A percentile compares a stretch with the other conserved stretches of the same genome.
phyloP scores from a whole-genome alignment of 805 yeast species.

The Lipomyces sp. region DNA sequence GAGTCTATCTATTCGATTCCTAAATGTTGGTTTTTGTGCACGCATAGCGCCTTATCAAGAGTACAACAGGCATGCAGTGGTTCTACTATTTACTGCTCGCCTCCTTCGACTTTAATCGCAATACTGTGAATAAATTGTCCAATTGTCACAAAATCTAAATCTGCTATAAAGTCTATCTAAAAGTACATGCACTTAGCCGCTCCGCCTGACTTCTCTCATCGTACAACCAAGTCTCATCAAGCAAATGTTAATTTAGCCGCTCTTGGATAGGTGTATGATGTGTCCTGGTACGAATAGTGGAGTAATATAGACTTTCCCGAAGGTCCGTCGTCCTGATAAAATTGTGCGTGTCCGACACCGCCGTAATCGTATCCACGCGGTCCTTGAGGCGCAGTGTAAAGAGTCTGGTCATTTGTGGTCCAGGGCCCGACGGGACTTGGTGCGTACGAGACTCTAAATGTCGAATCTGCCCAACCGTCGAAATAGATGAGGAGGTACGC shows the following conservation, averaged over 20 bases:
- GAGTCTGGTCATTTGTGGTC: conserved; percentile 15
- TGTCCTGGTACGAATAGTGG: conserved; percentile 29
- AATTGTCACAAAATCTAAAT: too few relatives aligned
- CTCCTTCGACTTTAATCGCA: too few relatives aligned
- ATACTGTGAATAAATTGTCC: too few relatives aligned
- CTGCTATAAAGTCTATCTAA: too few relatives aligned
- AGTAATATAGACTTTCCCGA: conserved; percentile 27
- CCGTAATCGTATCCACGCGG: conserved; percentile 34
- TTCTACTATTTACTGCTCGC: too few relatives aligned
- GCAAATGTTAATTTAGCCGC: conserved; percentile 14
- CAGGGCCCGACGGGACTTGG: conserved; percentile 36
- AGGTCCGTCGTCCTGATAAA: conserved; percentile 14
- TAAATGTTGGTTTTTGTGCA: too few relatives aligned
- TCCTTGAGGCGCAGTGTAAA: conserved; percentile 20
- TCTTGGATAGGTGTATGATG: conserved; percentile 22
- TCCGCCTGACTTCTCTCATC: too few relatives aligned
- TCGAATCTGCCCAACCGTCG: conserved; percentile 32
- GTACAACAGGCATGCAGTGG: too few relatives aligned
- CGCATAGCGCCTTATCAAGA: too few relatives aligned
- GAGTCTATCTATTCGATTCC: too few relatives aligned
- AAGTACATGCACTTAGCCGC: too few relatives aligned
- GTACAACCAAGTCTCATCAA: neutral
- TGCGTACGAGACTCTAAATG: conserved; percentile 21
- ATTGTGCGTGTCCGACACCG: conserved; percentile 28
- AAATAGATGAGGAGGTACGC: conserved; percentile 27